These are phyloP conservation scores for Candida insectalens DNA, from an alignment of 805 yeast species.

Conservation along the genomic window DNA sequence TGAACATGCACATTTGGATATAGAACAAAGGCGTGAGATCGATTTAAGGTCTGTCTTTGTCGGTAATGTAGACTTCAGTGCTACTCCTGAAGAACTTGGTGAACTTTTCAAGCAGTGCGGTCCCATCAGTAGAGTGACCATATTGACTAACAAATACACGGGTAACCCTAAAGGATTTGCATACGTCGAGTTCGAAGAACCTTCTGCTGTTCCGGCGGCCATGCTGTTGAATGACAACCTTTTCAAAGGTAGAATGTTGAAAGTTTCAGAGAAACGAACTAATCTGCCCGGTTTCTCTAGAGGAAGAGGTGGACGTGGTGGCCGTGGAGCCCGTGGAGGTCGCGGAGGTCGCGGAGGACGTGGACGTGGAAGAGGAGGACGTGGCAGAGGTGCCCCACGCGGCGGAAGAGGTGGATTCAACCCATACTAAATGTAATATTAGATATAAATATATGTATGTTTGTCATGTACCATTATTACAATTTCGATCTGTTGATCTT, in stretches of 20 bases:
- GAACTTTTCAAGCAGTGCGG: slow-evolving; percentile 65
- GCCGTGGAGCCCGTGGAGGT: slow-evolving; percentile 31
- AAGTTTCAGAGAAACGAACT: slow-evolving; percentile 71
- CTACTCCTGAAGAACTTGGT: slow-evolving; percentile 74
- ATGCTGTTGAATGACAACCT: slow-evolving; percentile 50
- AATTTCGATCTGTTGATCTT: slow-evolving; percentile 16
- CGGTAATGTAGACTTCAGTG: slow-evolving; percentile 74
- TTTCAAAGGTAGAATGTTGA: slow-evolving; percentile 62
- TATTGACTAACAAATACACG: slow-evolving; percentile 58
- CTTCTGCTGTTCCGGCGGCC: slow-evolving; percentile 55
- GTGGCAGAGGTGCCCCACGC: slow-evolving; percentile 19
- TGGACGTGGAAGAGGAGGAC: slow-evolving; percentile 11
- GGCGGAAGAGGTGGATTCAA: slow-evolving; percentile 25
- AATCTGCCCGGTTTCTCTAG: slow-evolving; percentile 63
- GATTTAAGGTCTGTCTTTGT: slow-evolving; percentile 73
- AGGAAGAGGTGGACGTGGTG: slow-evolving; percentile 28
- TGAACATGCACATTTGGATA: slow-evolving; percentile 14
- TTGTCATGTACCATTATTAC: slow-evolving; percentile 4
- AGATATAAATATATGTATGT: background rate
- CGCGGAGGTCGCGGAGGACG: slow-evolving; percentile 18
- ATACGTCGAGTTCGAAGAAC: slow-evolving; percentile 72
- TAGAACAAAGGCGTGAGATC: slow-evolving; percentile 43
- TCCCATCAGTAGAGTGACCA: slow-evolving; percentile 69
- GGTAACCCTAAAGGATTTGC: slow-evolving; percentile 87
- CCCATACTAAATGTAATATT: slow-evolving; percentile 18